Conservation (phyloP, 2,329 filamentous ascomycete species). For the Monilinia vaccinii-corymbosi region DNA sequence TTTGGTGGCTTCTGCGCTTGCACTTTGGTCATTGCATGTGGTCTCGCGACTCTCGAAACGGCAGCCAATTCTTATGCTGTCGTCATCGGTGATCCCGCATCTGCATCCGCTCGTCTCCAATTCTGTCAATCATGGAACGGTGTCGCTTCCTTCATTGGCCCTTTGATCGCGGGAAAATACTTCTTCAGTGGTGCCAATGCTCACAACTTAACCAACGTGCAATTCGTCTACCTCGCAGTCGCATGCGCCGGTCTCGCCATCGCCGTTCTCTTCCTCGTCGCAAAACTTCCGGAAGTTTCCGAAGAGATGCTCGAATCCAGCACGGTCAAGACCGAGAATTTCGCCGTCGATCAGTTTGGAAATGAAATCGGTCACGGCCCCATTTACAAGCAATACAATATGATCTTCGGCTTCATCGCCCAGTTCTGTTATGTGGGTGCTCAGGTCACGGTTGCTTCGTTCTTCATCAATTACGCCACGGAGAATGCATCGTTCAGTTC, state of each 20-base stretch:
- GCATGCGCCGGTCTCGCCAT: slow-evolving; percentile 63
- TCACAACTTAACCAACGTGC: slow-evolving; percentile 66
- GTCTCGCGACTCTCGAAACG: slow-evolving; percentile 67
- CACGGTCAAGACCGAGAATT: slow-evolving; percentile 27
- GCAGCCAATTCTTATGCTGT: slow-evolving; percentile 65
- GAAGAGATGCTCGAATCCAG: slow-evolving; percentile 32
- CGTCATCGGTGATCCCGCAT: slow-evolving; percentile 63
- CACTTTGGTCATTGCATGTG: slow-evolving; percentile 66
- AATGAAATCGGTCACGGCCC: slow-evolving; percentile 38
- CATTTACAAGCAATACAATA: slow-evolving; percentile 60
- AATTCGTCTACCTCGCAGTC: slow-evolving; percentile 79
- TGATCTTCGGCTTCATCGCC: slow-evolving; percentile 67
- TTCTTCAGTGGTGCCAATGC: slow-evolving; percentile 53
- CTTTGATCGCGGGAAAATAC: slow-evolving; percentile 62
- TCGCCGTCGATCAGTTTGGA: slow-evolving; percentile 50
- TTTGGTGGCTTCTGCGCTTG: slow-evolving; percentile 72
- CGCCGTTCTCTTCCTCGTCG: slow-evolving; percentile 57
- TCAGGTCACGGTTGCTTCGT: slow-evolving; percentile 55
- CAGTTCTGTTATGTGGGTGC: slow-evolving; percentile 74
- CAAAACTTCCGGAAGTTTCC: slow-evolving; percentile 52
- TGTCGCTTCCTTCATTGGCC: slow-evolving; percentile 63
- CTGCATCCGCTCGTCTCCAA: slow-evolving; percentile 64
- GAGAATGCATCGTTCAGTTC: slow-evolving; percentile 46
- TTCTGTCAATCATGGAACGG: slow-evolving; percentile 68
- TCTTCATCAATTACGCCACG: slow-evolving; percentile 67